A percentile compares a stretch with the other conserved stretches of the same genome.
phyloP scores from a whole-genome alignment of 2,329 filamentous ascomycete genomes.

The Fusarium sulawesiense region DNA sequence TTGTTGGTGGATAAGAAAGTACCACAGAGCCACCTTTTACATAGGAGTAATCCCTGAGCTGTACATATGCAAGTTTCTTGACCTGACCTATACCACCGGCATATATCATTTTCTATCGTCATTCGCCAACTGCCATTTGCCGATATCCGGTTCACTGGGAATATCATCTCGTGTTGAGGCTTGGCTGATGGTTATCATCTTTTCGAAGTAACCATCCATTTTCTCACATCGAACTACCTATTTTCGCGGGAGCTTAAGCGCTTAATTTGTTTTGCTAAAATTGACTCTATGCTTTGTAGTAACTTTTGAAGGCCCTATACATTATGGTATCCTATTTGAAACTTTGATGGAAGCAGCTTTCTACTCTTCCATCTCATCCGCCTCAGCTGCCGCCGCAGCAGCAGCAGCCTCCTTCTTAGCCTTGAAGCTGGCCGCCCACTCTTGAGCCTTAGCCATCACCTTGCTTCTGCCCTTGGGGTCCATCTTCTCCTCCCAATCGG shows the following conservation, averaged over 20 bases:
- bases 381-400: constrained; percentile 43
- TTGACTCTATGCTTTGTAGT: constrained; percentile 31
- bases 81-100: constrained; percentile 1
- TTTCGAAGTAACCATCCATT: not conserved
- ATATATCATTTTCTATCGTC: constrained; percentile 1
- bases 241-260: not conserved
- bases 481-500: constrained; percentile 83
- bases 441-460: constrained; percentile 76
- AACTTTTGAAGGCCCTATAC: constrained; percentile 41
- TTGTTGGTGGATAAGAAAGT: not conserved
- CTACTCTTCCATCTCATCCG: constrained; percentile 53
- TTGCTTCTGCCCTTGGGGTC: constrained; percentile 75
- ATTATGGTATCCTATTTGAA: constrained; percentile 44
- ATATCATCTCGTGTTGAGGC: constrained; percentile 22
- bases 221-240: not conserved
- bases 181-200: constrained; percentile 17
- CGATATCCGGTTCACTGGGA: constrained; percentile 11
- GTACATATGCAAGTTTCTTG: constrained; percentile 2
- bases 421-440: constrained; percentile 71
- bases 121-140: constrained; percentile 8
- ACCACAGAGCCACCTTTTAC: constrained; percentile 5
- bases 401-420: constrained; percentile 56
- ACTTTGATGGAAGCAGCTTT: constrained; percentile 12
- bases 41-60: not conserved
- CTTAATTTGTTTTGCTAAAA: constrained; percentile 14